phyloP scores from a whole-genome alignment of 306 rosid genomes.

The Medicago ruthenica region DNA sequence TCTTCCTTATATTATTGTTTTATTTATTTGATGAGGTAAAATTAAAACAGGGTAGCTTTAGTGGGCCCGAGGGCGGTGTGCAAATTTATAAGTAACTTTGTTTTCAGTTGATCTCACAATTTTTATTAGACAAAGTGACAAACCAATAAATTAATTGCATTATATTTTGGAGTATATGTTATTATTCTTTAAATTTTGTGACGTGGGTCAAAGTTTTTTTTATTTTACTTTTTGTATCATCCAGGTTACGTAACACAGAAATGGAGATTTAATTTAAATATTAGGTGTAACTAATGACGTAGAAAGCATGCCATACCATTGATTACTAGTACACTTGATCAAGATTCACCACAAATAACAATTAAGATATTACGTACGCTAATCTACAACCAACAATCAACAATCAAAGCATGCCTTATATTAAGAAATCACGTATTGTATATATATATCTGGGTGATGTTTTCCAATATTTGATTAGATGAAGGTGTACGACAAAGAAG shows the following conservation, averaged over 20 bases:
- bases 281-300: not conserved
- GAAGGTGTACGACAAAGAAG: conserved; percentile 69
- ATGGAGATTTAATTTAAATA: conserved; percentile 25
- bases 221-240: not conserved
- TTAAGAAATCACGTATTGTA: not conserved
- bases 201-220: not conserved
- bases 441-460: not conserved
- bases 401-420: not conserved
- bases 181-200: not conserved
- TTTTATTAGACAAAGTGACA: conserved; percentile 20
- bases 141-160: not conserved
- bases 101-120: not conserved
- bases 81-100: not conserved
- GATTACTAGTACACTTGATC: conserved; percentile 1
- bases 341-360: not conserved
- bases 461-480: not conserved
- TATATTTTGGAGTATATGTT: not conserved
- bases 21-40: not conserved
- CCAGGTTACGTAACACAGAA: not conserved
- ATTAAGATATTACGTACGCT: not conserved
- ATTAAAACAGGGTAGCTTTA: not conserved
- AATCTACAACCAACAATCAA: no score
- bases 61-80: not conserved
- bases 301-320: conserved; percentile 8
- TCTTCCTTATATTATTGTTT: no score